Evolutionary conservation across 768 basidiomycete genomes (phyloP).

Genomic region (Psilocybe subaeruginosa): DNA sequence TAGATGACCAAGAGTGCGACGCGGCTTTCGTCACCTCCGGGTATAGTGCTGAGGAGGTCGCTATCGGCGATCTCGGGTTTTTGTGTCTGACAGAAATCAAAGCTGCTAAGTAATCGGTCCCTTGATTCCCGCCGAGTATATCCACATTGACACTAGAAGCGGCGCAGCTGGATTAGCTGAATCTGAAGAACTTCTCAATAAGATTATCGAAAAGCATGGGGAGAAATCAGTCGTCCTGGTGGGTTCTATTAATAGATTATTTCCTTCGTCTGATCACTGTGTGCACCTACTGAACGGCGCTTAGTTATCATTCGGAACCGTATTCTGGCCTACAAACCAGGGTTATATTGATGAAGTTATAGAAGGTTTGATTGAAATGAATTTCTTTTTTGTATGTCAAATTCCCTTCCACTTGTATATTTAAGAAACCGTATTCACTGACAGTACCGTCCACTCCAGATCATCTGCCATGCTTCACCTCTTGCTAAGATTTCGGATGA

Average conservation of each 20-base stretch:
- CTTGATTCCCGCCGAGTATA: conserved; percentile 10
- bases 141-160: background rate
- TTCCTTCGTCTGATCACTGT: background rate
- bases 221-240: conserved; percentile 3
- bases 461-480: conserved; percentile 14
- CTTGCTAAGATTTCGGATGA: conserved; percentile 10
- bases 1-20: conserved; percentile 1
- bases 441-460: background rate
- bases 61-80: background rate
- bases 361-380: too few relatives aligned
- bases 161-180: conserved; percentile 2
- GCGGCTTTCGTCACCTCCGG: background rate
- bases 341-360: too few relatives aligned
- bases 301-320: too few relatives aligned
- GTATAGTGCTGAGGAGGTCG: conserved; percentile 6
- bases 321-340: too few relatives aligned
- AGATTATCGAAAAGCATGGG: background rate
- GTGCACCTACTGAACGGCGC: too few relatives aligned
- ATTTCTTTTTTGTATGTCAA: too few relatives aligned
- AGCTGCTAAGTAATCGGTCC: conserved; percentile 11
- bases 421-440: background rate
- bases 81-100: conserved; percentile 9
- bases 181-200: conserved; percentile 6
- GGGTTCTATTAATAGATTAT: background rate
- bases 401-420: background rate